Percentiles rank a stretch among this genome's conserved stretches.
phyloP scores from a whole-genome alignment of 768 basidiomycete species.

The Leccinum rimulosum region DNA sequence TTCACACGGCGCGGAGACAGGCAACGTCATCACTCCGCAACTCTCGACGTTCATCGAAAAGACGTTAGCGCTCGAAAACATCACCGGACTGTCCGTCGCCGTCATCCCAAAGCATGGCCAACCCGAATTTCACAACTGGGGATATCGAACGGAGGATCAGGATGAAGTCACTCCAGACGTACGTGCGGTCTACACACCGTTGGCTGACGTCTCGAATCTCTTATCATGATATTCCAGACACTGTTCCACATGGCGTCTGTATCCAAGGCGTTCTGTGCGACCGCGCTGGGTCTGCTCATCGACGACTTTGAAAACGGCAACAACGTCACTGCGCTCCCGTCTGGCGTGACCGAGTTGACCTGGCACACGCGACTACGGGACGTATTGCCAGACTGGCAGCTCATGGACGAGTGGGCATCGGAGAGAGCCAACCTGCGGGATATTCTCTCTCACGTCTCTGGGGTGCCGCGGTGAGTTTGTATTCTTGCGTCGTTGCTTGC shows the following conservation, averaged over 20 bases:
- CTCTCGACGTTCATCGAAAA: constrained; percentile 19
- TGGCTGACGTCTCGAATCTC: neutral
- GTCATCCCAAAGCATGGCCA: constrained; percentile 25
- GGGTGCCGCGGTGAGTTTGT: constrained; percentile 34
- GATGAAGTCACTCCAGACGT: constrained; percentile 35
- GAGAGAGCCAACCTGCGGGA: constrained; percentile 37
- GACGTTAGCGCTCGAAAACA: constrained; percentile 20
- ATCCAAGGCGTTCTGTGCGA: constrained; percentile 40
- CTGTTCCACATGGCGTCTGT: constrained; percentile 37
- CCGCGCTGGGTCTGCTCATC: constrained; percentile 40
- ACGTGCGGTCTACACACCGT: neutral
- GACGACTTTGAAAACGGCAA: constrained; percentile 37
- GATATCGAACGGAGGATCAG: constrained; percentile 34
- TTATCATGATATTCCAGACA: constrained; percentile 22
- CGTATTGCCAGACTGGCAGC: constrained; percentile 41
- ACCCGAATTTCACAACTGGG: constrained; percentile 35
- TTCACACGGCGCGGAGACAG: neutral
- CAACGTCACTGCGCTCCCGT: constrained; percentile 36
- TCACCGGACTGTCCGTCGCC: constrained; percentile 32
- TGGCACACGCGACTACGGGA: constrained; percentile 37
- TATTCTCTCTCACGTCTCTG: constrained; percentile 40
- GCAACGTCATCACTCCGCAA: constrained; percentile 16
- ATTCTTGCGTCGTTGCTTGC: neutral
- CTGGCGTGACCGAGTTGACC: constrained; percentile 26
- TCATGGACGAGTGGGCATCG: constrained; percentile 40